phyloP scores from a whole-genome alignment of 2,329 filamentous ascomycete species.

The Aureobasidium sp. region DNA sequence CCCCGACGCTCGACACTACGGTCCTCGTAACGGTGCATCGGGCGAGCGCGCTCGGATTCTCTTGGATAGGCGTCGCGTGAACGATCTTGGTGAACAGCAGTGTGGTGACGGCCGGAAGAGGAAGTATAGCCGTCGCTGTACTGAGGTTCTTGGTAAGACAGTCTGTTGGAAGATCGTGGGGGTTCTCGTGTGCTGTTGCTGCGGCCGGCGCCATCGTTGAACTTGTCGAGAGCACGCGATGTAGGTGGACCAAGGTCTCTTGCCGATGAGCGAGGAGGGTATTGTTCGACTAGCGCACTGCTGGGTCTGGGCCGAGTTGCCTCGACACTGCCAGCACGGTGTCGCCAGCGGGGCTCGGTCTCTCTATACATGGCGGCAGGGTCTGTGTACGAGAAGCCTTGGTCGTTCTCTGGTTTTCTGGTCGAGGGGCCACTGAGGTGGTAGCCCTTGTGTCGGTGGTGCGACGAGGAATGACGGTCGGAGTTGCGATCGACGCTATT shows the following conservation, averaged over 20 bases:
- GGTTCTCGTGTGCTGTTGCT: slow-evolving; percentile 43
- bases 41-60: slow-evolving; percentile 28
- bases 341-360: slow-evolving; percentile 42
- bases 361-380: slow-evolving; percentile 45
- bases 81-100: slow-evolving; percentile 42
- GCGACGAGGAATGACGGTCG: slow-evolving; percentile 21
- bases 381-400: slow-evolving; percentile 43
- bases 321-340: slow-evolving; percentile 40
- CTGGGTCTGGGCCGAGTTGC: slow-evolving; percentile 36
- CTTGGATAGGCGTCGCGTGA: slow-evolving; percentile 40
- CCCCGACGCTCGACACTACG: slow-evolving; percentile 39
- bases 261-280: slow-evolving; percentile 26
- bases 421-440: slow-evolving; percentile 25
- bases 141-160: slow-evolving; percentile 25
- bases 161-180: slow-evolving; percentile 4
- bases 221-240: slow-evolving; percentile 64
- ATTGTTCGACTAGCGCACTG: slow-evolving; percentile 35
- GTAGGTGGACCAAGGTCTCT: slow-evolving; percentile 51
- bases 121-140: slow-evolving; percentile 1
- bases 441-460: slow-evolving; percentile 26
- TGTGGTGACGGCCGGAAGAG: slow-evolving; percentile 37
- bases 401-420: slow-evolving; percentile 16
- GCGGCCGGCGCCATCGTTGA: slow-evolving; percentile 44
- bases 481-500: slow-evolving; percentile 27
- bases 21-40: slow-evolving; percentile 31